Evolutionary conservation across 306 rosid species (phyloP).

Genomic region (Cicer judaicum): DNA sequence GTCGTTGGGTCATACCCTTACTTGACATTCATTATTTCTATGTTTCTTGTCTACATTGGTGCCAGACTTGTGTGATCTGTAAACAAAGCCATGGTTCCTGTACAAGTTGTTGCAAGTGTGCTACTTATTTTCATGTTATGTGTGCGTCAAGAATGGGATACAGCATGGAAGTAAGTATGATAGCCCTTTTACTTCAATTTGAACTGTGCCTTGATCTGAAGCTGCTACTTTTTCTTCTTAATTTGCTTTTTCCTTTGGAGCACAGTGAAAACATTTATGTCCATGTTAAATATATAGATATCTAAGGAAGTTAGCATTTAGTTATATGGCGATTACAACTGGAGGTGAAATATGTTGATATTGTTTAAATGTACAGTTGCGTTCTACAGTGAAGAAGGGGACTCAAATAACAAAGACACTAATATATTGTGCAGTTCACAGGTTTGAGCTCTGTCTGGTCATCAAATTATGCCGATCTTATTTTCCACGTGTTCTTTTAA

Average conservation of each 20-base stretch:
- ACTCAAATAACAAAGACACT: conserved; percentile 58
- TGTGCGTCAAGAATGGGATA: conserved; percentile 92
- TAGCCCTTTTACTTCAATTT: conserved; percentile 27
- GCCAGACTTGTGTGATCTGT: conserved; percentile 84
- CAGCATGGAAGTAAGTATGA: conserved; percentile 79
- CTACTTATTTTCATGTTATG: conserved; percentile 81
- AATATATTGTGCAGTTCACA: conserved; percentile 84
- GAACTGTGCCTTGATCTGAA: conserved; percentile 24
- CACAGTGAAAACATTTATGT: not conserved
- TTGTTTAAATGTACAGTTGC: conserved; percentile 66
- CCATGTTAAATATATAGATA: not conserved
- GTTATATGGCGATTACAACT: not conserved
- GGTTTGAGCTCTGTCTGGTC: conserved; percentile 55
- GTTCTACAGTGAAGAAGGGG: conserved; percentile 75
- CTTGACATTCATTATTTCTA: conserved; percentile 18
- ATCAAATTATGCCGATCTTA: conserved; percentile 8
- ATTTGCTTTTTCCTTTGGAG: conserved; percentile 13
- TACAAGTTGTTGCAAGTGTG: conserved; percentile 86
- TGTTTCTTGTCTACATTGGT: conserved; percentile 42
- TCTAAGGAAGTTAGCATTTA: conserved; percentile 11
- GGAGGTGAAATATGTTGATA: conserved; percentile 43
- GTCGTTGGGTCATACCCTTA: not conserved
- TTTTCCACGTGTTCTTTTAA: not conserved
- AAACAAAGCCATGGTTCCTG: conserved; percentile 92
- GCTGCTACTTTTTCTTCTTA: not conserved